Conservation (phyloP, 139 green algal genomes). For the Pedinophyceae sp. region DNA sequence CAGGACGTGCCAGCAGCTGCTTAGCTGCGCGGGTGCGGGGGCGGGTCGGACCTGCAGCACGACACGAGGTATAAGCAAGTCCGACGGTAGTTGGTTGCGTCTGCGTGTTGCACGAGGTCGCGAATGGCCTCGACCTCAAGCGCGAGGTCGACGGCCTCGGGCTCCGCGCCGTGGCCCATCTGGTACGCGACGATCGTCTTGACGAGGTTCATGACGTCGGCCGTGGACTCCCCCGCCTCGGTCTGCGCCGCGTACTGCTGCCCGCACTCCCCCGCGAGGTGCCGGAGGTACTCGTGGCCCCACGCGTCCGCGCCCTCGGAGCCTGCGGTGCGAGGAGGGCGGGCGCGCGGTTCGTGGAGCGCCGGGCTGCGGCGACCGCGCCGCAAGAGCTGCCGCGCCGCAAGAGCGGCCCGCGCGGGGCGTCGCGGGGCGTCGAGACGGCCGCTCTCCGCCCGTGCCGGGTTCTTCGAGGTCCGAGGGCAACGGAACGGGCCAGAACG, state of each 20-base stretch:
- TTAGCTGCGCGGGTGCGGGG: too few relatives aligned
- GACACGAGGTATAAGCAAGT: slow-evolving; percentile 88
- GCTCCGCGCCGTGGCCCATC: slow-evolving; percentile 94
- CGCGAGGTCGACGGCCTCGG: slow-evolving; percentile 94
- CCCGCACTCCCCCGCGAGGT: slow-evolving; percentile 79
- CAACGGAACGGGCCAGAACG: too few relatives aligned
- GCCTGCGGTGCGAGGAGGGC: too few relatives aligned
- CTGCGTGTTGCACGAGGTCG: slow-evolving; percentile 54
- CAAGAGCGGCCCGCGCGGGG: too few relatives aligned
- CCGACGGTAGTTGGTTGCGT: slow-evolving; percentile 65
- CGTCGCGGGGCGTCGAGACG: too few relatives aligned
- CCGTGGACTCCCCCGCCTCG: slow-evolving; percentile 18
- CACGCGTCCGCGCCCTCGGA: slow-evolving; percentile 41
- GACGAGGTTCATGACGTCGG: slow-evolving; percentile 79
- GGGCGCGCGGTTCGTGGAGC: too few relatives aligned
- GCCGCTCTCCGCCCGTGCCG: too few relatives aligned
- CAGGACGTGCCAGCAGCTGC: too few relatives aligned
- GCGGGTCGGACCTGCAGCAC: too few relatives aligned
- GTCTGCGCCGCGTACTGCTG: slow-evolving; percentile 42
- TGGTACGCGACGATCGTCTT: slow-evolving; percentile 89
- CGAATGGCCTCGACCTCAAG: slow-evolving; percentile 87
- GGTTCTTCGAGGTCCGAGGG: too few relatives aligned
- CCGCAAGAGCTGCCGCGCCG: too few relatives aligned
- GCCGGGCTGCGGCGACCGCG: too few relatives aligned
- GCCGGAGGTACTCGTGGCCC: slow-evolving; percentile 94